Base-by-base conservation (phyloP, 2,329 filamentous ascomycete genomes). In the Pochonia chlamydosporia region DNA sequence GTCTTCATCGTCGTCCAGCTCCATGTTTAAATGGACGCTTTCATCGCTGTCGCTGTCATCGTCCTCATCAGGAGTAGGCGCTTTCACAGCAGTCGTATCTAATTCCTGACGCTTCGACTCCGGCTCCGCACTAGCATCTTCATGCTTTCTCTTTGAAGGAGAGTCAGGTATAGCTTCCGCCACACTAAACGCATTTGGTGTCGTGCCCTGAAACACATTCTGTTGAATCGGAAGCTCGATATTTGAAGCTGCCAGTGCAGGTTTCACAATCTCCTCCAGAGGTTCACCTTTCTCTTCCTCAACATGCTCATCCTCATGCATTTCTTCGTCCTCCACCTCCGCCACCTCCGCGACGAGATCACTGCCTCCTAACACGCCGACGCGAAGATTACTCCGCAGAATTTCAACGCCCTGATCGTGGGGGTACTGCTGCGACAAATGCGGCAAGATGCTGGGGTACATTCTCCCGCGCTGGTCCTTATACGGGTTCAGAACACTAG, bases 401-500 rank as follows among this genome's bases (percentile, higher is more conserved):
- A 86, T 76, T 65, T 96, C 91, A 2, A 93, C 79, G 14, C 76
- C 78, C 48, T 79, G 72, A 43, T 84, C 78, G 10, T 75, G 63
- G 0, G 82, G 74, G 57, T 82, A 87, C 43, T 79, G 76, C 46
- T 82, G 77, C 7, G 82, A 79, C 23, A 96, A 70, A 57, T 95
- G 87, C 1, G 92, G 91, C 41, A 96, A 67, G 41, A 96, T 84
- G 62, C 85, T 93, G 24, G 86, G 75, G 50, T 82, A 79, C 44
- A 80, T 77, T 53, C 80, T 73, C 36, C 84, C 78, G 60, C 82
- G 75, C 58, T 79, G 71, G 59, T 82, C 72, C 52, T 81, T 69
- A 64, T 83, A 80, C 1, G 89, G 88, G 63, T 93, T 89, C 49
- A 96, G 71, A 11, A 95, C 82, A 62, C 89, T 92, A 5, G 89